Base-by-base conservation (phyloP, 2,329 filamentous ascomycete genomes). In the Aspergillus sp. region DNA sequence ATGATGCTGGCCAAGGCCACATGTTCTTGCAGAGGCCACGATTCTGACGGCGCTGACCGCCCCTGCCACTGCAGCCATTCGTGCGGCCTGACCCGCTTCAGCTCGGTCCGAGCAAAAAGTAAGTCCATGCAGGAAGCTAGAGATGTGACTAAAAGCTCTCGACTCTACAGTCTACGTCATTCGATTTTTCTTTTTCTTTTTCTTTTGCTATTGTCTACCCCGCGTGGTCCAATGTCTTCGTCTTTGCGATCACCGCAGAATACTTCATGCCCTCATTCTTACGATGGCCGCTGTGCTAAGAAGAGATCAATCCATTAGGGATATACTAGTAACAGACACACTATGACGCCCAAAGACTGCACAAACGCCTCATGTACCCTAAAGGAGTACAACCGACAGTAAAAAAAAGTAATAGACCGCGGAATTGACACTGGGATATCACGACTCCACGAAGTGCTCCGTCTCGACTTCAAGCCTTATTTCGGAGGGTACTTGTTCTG, bases 401-500 rank as follows among this genome's bases (percentile, higher is more conserved):
- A 57, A 57, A 23, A 19, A 19, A 3, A 49, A 55, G 25, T 8
- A 28, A 25, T 28, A 48, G 36, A 8, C 10, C 25, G 8, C 47
- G 58, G 38, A 21, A n/a, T 23, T 55, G 15, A 53, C 23, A 30
- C 50, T 38, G 36, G 23, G 21, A 60, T 47, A 52, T 58, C 38
- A 52, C 39, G 19, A 23, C 25, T 23, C 21, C 36, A 52, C 21
- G 41, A 48, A 36, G 32, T 23, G 32, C 23, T 43, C 17, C 8
- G 13, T 45, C 1, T 36, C 32, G 2, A 36, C 12, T 13, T 48
- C 23, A 41, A 15, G 7, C n/a, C 47, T 58, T 78, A 80, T 72
- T 81, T 80, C 58, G 75, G 75, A 53, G 80, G 80, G 65, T 78
- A 82, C 69, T 81, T 82, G 74, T 82, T 82, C 68, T 81, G 77